These are phyloP conservation scores for Leccinum longicurvipes DNA, from an alignment of 768 basidiomycete genomes.

Conservation along the genomic window DNA sequence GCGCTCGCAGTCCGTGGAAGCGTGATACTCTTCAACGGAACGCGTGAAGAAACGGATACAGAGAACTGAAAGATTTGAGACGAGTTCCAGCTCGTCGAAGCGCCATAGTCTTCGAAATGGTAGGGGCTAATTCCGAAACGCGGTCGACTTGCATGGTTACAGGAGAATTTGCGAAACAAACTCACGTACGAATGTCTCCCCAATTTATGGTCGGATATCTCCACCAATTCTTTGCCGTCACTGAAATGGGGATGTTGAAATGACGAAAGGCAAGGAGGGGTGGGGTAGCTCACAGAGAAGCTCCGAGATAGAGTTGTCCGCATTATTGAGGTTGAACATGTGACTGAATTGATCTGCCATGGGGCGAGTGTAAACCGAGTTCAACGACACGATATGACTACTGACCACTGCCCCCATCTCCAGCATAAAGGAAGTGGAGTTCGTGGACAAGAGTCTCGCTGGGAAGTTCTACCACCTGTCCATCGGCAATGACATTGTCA, in stretches of 20 bases:
- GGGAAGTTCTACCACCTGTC: constrained; percentile 38
- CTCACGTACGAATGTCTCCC: constrained; percentile 44
- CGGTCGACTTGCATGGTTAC: neutral
- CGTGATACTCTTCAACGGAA: constrained; percentile 40
- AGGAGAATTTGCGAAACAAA: neutral
- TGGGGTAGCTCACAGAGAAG: constrained; percentile 31
- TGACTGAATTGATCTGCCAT: constrained; percentile 32
- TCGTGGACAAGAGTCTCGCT: constrained; percentile 40
- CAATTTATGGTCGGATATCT: constrained; percentile 38
- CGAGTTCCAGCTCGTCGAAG: constrained; percentile 39
- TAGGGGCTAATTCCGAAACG: constrained; percentile 36
- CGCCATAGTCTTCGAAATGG: constrained; percentile 37
- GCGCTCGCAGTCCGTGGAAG: constrained; percentile 34
- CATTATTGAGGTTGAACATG: constrained; percentile 37
- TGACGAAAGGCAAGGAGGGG: neutral
- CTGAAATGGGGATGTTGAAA: constrained; percentile 24
- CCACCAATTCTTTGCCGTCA: constrained; percentile 46
- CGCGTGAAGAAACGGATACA: constrained; percentile 39
- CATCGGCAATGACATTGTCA: constrained; percentile 46
- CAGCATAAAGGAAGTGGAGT: constrained; percentile 47
- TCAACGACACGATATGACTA: neutral
- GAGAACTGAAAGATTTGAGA: constrained; percentile 46
- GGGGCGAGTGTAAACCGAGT: neutral
- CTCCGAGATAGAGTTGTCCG: constrained; percentile 33
- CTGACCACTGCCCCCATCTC: constrained; percentile 37